phyloP scores from a whole-genome alignment of 2,329 filamentous ascomycete genomes.

The Emergomyces orientalis region DNA sequence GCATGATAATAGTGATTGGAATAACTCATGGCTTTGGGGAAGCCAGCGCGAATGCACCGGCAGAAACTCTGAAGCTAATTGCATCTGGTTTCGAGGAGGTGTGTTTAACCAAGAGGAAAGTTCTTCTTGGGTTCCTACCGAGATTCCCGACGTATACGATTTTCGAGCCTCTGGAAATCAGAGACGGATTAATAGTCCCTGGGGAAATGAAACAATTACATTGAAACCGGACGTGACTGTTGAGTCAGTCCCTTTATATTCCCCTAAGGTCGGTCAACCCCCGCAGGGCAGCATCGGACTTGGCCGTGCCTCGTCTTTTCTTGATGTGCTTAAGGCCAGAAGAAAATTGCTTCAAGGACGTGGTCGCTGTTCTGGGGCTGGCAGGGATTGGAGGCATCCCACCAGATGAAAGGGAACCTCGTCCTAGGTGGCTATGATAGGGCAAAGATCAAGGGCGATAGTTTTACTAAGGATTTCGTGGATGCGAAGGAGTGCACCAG shows the following conservation, averaged over 20 bases:
- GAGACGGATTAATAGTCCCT: neutral
- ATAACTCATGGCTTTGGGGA: slow-evolving; percentile 8
- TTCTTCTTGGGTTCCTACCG: neutral
- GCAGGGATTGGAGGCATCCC: slow-evolving; percentile 6
- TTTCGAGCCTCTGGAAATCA: neutral
- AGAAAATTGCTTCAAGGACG: slow-evolving; percentile 11
- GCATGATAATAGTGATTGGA: slow-evolving; percentile 9
- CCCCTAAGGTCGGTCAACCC: neutral
- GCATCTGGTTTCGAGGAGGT: slow-evolving; percentile 10
- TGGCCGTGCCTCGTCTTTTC: neutral
- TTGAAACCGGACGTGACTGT: slow-evolving; percentile 3
- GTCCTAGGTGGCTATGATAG: slow-evolving; percentile 13
- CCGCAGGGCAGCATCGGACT: slow-evolving; percentile 3
- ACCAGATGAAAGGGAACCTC: slow-evolving; percentile 13
- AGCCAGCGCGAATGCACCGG: neutral
- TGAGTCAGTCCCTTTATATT: slow-evolving; percentile 6
- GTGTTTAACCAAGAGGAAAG: slow-evolving; percentile 4
- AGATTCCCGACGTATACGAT: slow-evolving; percentile 1
- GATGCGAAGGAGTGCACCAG: slow-evolving; percentile 7
- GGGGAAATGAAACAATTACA: slow-evolving; percentile 10
- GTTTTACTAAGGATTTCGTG: neutral
- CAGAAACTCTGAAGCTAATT: neutral
- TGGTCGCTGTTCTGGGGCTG: slow-evolving; percentile 14
- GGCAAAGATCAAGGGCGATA: slow-evolving; percentile 11
- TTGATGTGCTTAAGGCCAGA: neutral